Evolutionary conservation across 2,329 filamentous ascomycete species (phyloP).

Genomic region (Pestalotiopsis sp.): DNA sequence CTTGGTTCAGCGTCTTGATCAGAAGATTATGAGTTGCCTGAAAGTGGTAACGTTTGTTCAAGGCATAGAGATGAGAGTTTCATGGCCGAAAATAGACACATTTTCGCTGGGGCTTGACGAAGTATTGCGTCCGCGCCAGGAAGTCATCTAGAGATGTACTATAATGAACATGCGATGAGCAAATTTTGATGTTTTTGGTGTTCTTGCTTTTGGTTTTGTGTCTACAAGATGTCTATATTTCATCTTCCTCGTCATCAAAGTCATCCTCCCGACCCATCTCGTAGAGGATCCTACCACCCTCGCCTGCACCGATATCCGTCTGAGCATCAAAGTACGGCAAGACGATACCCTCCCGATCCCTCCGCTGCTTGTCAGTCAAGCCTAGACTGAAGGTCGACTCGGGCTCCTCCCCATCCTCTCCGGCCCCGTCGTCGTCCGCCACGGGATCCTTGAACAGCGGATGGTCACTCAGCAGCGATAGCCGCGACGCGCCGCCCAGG

Average conservation of each 20-base stretch:
- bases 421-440: slow-evolving; percentile 39
- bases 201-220: neutral
- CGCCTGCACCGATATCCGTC: slow-evolving; percentile 74
- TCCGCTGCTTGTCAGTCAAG: slow-evolving; percentile 87
- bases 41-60: neutral
- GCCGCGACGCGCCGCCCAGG: slow-evolving; percentile 30
- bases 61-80: neutral
- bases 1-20: slow-evolving; percentile 20
- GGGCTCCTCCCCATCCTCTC: slow-evolving; percentile 51
- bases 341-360: slow-evolving; percentile 85
- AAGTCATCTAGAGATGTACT: slow-evolving; percentile 14
- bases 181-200: neutral
- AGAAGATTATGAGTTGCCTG: slow-evolving; percentile 25
- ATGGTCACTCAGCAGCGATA: slow-evolving; percentile 75
- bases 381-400: slow-evolving; percentile 84
- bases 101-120: slow-evolving; percentile 5
- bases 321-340: slow-evolving; percentile 97
- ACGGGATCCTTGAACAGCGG: slow-evolving; percentile 61
- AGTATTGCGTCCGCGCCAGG: slow-evolving; percentile 16
- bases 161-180: slow-evolving; percentile 10
- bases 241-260: slow-evolving; percentile 80
- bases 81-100: slow-evolving; percentile 13
- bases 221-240: slow-evolving; percentile 26
- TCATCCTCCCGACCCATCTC: slow-evolving; percentile 97
- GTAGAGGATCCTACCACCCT: slow-evolving; percentile 92